phyloP scores from a whole-genome alignment of 2,329 filamentous ascomycete species.

The Aquanectria penicillioides region DNA sequence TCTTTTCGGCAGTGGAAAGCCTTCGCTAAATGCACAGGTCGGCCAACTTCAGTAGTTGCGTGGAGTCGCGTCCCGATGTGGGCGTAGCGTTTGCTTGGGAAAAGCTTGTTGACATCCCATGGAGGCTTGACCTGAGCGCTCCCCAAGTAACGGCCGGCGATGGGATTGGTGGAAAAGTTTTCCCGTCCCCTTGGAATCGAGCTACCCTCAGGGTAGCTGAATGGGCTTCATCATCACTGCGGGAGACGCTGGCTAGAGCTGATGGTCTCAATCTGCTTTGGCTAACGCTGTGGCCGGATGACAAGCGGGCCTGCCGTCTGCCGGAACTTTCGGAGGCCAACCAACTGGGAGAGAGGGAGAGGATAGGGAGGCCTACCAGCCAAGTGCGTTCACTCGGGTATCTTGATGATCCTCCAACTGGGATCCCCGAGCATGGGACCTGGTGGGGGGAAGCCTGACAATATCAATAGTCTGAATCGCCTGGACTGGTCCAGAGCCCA shows the following conservation, averaged over 20 bases:
- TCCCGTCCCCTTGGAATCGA: not conserved
- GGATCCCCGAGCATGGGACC: not conserved
- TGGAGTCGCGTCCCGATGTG: not conserved
- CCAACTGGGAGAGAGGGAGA: too few species aligned
- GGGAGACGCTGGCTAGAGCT: not conserved
- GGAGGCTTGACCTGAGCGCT: slow-evolving; percentile 4
- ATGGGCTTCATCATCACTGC: not conserved
- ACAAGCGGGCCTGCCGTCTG: not conserved
- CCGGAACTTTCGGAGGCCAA: not conserved
- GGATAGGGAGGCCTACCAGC: too few species aligned
- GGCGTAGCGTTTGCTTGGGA: not conserved
- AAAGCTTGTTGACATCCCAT: slow-evolving; percentile 7
- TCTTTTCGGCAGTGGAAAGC: not conserved
- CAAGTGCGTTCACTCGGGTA: not conserved
- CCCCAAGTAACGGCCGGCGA: not conserved
- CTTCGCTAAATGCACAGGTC: not conserved
- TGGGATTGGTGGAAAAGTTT: slow-evolving; percentile 14
- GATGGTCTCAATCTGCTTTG: not conserved
- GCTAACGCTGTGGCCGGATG: not conserved
- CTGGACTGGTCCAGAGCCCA: not conserved
- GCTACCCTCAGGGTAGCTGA: too few species aligned
- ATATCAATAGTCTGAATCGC: slow-evolving; percentile 13
- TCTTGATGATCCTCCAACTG: not conserved
- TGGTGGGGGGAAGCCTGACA: not conserved
- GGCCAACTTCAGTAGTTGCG: slow-evolving; percentile 1